These are phyloP conservation scores for Tuber melanosporum DNA, from an alignment of 495 filamentous ascomycete species.

Conservation along the genomic window DNA sequence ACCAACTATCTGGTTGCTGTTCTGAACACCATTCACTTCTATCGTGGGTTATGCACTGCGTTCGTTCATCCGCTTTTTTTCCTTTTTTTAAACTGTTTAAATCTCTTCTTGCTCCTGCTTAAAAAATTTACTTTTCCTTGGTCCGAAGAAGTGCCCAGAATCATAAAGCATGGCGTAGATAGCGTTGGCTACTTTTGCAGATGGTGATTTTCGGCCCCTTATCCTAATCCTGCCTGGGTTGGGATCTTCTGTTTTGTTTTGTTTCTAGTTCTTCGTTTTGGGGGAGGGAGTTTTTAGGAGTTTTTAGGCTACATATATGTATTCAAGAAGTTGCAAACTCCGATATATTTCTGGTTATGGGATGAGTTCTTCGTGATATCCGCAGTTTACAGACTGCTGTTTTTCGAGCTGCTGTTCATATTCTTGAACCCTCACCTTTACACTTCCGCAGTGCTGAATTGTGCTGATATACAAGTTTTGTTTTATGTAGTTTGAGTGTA, in stretches of 20 bases:
- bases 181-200: not conserved
- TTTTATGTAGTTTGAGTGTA: not conserved
- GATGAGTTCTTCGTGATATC: not conserved
- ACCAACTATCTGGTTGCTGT: not conserved
- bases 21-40: not conserved
- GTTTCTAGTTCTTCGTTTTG: not conserved
- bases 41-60: not conserved
- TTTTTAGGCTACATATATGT: not conserved
- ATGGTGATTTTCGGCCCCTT: not conserved
- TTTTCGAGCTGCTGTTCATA: not conserved
- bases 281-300: not conserved
- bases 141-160: not conserved
- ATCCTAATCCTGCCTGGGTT: not conserved
- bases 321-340: not conserved
- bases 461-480: not conserved
- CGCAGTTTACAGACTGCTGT: not conserved
- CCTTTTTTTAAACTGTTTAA: not conserved
- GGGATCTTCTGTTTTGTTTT: not conserved
- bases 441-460: not conserved
- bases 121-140: not conserved
- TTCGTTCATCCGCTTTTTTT: not conserved
- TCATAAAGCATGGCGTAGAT: conserved; percentile 2
- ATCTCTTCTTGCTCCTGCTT: not conserved
- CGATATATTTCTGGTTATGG: not conserved
- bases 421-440: not conserved